phyloP scores from a whole-genome alignment of 106 monocot species.

The Phalaenopsis aphrodite region DNA sequence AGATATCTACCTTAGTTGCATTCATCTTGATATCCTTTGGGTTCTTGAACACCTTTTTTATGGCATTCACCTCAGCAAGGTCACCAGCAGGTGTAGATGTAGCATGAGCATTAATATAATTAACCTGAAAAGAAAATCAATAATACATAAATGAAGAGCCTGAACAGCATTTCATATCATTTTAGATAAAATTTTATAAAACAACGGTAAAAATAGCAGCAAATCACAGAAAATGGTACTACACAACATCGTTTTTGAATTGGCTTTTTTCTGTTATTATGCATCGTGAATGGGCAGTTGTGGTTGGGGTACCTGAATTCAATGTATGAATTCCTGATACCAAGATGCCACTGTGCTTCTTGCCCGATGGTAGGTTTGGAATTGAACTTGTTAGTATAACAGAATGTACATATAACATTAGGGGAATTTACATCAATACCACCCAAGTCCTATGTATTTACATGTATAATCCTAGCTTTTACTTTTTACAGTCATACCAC shows the following conservation, averaged over 20 bases:
- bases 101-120: conserved; percentile 99
- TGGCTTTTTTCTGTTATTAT: neutral
- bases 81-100: conserved; percentile 98
- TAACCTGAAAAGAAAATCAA: conserved; percentile 47
- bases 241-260: neutral
- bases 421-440: too few relatives aligned
- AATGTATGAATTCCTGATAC: neutral
- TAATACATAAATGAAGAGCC: neutral
- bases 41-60: conserved; percentile 88
- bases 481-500: too few relatives aligned
- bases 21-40: conserved; percentile 83
- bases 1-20: conserved; percentile 66
- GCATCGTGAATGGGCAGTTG: neutral
- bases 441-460: too few relatives aligned
- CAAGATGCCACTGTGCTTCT: neutral
- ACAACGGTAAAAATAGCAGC: neutral
- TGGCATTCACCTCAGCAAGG: conserved; percentile 93
- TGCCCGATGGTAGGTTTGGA: neutral
- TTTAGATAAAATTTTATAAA: neutral
- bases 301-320: neutral
- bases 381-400: neutral
- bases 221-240: neutral
- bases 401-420: neutral
- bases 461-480: too few relatives aligned
- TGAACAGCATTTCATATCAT: neutral